Percentiles rank a stretch among this genome's conserved stretches.
phyloP scores from a whole-genome alignment of 2,329 filamentous ascomycete species.

The Beauveria medogensis region DNA sequence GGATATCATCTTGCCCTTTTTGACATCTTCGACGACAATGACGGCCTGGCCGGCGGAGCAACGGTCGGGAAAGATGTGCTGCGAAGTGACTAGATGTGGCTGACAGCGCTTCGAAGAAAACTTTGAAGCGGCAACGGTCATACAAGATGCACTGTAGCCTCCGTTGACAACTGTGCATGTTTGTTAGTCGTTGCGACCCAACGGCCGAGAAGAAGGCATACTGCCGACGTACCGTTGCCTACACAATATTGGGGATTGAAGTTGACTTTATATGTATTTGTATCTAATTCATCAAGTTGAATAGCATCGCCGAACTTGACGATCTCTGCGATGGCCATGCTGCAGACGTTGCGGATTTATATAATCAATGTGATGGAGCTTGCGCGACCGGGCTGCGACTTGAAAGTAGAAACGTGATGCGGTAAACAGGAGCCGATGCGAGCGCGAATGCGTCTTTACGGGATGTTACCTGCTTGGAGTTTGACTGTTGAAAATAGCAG shows the following conservation, averaged over 20 bases:
- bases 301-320: slow-evolving; percentile 16
- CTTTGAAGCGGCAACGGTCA: slow-evolving; percentile 22
- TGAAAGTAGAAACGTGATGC: background rate
- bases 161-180: slow-evolving; percentile 28
- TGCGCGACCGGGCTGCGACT: background rate
- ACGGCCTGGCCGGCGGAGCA: slow-evolving; percentile 25
- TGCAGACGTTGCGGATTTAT: background rate
- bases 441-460: background rate
- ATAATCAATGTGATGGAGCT: background rate
- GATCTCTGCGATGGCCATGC: background rate
- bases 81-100: slow-evolving; percentile 24
- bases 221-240: slow-evolving; percentile 17
- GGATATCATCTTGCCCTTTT: slow-evolving; percentile 26
- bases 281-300: slow-evolving; percentile 17
- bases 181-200: background rate
- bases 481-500: background rate
- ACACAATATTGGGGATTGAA: slow-evolving; percentile 18
- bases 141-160: slow-evolving; percentile 29
- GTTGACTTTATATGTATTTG: slow-evolving; percentile 18
- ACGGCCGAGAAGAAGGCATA: background rate
- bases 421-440: background rate
- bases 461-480: too few species aligned
- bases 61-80: slow-evolving; percentile 29
- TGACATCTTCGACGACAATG: slow-evolving; percentile 27
- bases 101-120: slow-evolving; percentile 20